A percentile compares a stretch with the other conserved stretches of the same genome.
These are phyloP conservation scores for Hydnum rufescens DNA, from an alignment of 768 basidiomycete genomes.

Conservation along the genomic window DNA sequence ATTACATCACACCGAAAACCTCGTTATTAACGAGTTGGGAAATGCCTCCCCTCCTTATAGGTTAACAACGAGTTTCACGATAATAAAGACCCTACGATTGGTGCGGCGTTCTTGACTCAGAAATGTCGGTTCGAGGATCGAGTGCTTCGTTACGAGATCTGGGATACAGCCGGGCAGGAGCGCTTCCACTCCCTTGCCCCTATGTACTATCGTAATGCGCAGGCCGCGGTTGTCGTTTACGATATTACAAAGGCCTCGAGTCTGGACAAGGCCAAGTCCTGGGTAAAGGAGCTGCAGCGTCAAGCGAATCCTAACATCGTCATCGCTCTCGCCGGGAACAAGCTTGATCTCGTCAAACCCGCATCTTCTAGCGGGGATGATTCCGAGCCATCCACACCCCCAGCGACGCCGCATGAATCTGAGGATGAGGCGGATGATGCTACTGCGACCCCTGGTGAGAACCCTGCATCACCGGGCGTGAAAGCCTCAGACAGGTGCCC, in stretches of 20 bases:
- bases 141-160: constrained; percentile 85
- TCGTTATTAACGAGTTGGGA: too few relatives aligned
- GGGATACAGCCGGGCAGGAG: constrained; percentile 92
- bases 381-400: constrained; percentile 20
- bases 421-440: constrained; percentile 88
- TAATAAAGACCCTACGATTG: constrained; percentile 98
- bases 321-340: constrained; percentile 95
- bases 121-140: constrained; percentile 91
- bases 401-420: constrained; percentile 32
- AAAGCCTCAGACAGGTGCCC: constrained; percentile 73
- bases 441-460: constrained; percentile 66
- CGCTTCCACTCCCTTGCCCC: constrained; percentile 96
- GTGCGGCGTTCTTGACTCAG: constrained; percentile 88
- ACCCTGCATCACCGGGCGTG: constrained; percentile 29
- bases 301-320: constrained; percentile 99
- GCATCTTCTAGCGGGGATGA: constrained; percentile 23
- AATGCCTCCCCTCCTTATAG: constrained; percentile 21
- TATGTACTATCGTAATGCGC: constrained; percentile 98
- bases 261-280: constrained; percentile 96
- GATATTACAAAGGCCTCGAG: constrained; percentile 92
- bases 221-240: constrained; percentile 95
- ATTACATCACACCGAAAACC: constrained; percentile 4
- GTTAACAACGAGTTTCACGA: constrained; percentile 96
- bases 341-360: constrained; percentile 57
- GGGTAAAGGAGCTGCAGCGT: constrained; percentile 97